A percentile compares a stretch with the other conserved stretches of the same genome.
Evolutionary conservation across 192 early-diverging fungal species (phyloP).

Genomic region (Coemansia sp.): DNA sequence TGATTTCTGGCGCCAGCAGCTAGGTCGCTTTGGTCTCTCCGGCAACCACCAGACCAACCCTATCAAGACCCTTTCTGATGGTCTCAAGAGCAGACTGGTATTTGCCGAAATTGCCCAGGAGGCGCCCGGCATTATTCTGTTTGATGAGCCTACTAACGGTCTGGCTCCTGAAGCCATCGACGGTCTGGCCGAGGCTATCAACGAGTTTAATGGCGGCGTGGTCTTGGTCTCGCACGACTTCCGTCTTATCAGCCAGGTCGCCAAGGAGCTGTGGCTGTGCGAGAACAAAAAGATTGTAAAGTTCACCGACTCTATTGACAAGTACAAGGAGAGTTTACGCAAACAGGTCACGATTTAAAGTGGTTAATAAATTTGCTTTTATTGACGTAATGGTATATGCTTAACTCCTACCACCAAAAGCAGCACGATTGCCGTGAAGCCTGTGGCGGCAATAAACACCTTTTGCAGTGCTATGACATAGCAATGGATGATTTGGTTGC

Average conservation of each 20-base stretch:
- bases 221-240: conserved; percentile 99
- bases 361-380: conserved; percentile 5
- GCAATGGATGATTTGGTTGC: conserved; percentile 27
- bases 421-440: conserved; percentile 54
- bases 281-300: conserved; percentile 73
- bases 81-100: conserved; percentile 89
- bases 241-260: conserved; percentile 94
- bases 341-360: conserved; percentile 64
- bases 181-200: conserved; percentile 93
- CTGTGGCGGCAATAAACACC: conserved; percentile 57
- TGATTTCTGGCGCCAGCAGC: conserved; percentile 84
- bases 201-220: conserved; percentile 90
- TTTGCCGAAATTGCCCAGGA: conserved; percentile 68
- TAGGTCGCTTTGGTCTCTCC: conserved; percentile 93
- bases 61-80: conserved; percentile 89
- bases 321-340: conserved; percentile 88
- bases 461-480: conserved; percentile 58
- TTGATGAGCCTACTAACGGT: conserved; percentile 95
- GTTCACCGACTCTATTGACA: conserved; percentile 77
- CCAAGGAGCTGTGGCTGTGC: conserved; percentile 91
- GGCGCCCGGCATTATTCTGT: conserved; percentile 81
- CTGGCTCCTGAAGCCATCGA: conserved; percentile 93
- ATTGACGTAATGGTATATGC: conserved; percentile 11
- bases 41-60: conserved; percentile 88
- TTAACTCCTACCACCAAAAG: conserved; percentile 53